A percentile compares a stretch with the other conserved stretches of the same genome.
phyloP scores from a whole-genome alignment of 192 early-diverging fungal genomes.

The Gonapodya prolifera region DNA sequence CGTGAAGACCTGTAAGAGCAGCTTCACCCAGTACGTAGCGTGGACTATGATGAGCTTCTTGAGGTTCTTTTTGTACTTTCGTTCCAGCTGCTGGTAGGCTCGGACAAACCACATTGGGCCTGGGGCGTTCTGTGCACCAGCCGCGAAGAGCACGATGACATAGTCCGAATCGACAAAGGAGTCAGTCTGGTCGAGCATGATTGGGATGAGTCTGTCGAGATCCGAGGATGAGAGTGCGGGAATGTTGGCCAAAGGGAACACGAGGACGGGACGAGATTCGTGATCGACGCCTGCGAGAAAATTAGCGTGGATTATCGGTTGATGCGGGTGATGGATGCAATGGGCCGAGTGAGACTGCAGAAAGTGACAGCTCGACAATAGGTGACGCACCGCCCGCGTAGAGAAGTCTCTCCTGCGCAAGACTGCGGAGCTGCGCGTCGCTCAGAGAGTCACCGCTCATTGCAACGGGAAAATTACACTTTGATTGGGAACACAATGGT shows the following conservation, averaged over 20 bases:
- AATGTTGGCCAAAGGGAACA: neutral
- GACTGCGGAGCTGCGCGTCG: neutral
- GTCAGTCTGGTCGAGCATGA: neutral
- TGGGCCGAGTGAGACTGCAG: neutral
- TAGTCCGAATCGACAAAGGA: neutral
- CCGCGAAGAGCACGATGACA: neutral
- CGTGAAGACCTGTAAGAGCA: neutral
- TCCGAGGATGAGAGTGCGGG: neutral
- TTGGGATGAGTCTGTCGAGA: neutral
- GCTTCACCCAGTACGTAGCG: neutral
- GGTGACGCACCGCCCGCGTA: neutral
- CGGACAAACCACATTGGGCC: neutral
- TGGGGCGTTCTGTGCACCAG: neutral
- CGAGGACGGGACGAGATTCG: neutral
- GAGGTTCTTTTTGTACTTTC: neutral
- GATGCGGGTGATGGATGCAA: neutral
- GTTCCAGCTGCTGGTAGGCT: neutral
- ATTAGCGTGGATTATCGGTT: neutral
- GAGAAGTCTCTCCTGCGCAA: neutral
- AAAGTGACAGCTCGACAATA: neutral
- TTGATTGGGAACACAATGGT: no score
- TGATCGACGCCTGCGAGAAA: neutral
- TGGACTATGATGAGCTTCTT: neutral
- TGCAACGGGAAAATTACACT: no score
- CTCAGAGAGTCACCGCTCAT: no score